phyloP scores from a whole-genome alignment of 208 protist genomes.

The Spongospora subterranea region DNA sequence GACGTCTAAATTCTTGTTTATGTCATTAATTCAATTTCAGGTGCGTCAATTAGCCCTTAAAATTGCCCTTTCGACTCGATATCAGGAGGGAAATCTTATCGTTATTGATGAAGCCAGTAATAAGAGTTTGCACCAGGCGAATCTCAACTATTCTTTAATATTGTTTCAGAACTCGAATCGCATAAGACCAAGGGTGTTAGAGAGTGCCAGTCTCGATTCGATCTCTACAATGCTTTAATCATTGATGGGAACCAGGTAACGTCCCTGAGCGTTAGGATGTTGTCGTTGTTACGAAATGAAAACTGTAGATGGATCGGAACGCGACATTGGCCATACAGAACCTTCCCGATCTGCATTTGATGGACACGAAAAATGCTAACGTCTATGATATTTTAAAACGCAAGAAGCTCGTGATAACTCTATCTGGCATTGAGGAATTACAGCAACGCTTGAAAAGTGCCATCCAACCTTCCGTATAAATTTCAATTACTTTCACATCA shows the following conservation, averaged over 20 bases:
- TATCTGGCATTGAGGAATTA: background rate
- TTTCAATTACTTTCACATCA: too few species aligned
- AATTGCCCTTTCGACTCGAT: background rate
- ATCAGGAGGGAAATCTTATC: background rate
- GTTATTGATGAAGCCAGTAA: background rate
- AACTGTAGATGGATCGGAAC: background rate
- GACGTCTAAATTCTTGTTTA: background rate
- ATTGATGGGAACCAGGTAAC: background rate
- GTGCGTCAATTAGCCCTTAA: background rate
- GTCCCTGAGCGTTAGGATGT: background rate
- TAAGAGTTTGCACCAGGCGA: background rate
- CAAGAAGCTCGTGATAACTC: background rate
- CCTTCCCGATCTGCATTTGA: background rate
- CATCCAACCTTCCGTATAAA: too few species aligned
- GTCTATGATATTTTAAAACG: background rate
- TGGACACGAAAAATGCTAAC: background rate
- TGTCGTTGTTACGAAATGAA: background rate
- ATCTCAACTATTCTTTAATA: background rate
- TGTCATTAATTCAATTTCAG: background rate
- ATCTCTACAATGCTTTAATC: background rate
- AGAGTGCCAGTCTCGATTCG: background rate
- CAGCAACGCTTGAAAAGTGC: background rate
- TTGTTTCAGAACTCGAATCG: background rate
- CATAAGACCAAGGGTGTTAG: background rate
- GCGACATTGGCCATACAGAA: background rate